These are phyloP conservation scores for Penicillium lividum DNA, from an alignment of 495 filamentous ascomycete genomes.

Conservation along the genomic window DNA sequence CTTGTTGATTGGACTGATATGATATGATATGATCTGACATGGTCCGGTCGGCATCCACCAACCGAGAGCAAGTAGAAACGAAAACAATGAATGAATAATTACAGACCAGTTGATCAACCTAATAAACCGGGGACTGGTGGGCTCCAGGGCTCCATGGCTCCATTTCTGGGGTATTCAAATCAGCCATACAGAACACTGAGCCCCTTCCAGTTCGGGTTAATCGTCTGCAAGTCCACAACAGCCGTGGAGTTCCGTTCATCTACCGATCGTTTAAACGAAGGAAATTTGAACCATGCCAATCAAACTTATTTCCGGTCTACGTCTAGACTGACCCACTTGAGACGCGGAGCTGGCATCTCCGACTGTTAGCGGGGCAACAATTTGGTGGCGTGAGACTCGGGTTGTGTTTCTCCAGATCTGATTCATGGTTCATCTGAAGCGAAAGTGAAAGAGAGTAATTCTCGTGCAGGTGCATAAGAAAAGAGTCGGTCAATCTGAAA, in stretches of 20 bases:
- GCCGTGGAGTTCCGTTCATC: background rate
- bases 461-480: no score
- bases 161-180: background rate
- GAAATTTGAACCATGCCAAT: background rate
- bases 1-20: background rate
- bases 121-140: background rate
- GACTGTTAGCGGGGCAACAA: conserved; percentile 10
- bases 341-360: conserved; percentile 1
- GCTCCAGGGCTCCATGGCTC: background rate
- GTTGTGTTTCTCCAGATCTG: background rate
- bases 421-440: conserved; percentile 16
- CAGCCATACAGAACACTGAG: background rate
- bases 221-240: background rate
- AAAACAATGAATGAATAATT: no score
- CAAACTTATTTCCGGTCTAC: background rate
- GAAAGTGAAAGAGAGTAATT: background rate
- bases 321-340: background rate
- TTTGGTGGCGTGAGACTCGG: conserved; percentile 8
- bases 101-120: no score
- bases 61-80: no score
- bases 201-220: background rate
- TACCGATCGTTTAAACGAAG: background rate
- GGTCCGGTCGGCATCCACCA: no score
- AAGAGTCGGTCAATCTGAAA: background rate
- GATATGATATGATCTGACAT: no score